A percentile compares a stretch with the other conserved stretches of the same genome.
Conservation (phyloP, 148 eudicot genomes). For the Amaranthus cruentus region DNA sequence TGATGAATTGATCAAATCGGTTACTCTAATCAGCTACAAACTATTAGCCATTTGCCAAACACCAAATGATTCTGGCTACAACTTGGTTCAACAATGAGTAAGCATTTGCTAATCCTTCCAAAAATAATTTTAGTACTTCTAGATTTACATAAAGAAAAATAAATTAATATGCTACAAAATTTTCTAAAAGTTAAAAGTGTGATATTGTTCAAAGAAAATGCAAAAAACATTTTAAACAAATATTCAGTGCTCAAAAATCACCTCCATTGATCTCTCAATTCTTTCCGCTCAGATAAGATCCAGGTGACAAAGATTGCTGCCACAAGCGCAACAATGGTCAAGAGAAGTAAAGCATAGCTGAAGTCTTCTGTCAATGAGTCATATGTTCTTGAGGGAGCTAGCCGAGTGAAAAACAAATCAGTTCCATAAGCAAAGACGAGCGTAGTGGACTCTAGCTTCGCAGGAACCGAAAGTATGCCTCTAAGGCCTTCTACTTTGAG, state of each 20-base stretch:
- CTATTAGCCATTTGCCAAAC: too few relatives aligned
- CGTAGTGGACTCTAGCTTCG: slow-evolving; percentile 94
- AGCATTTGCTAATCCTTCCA: too few relatives aligned
- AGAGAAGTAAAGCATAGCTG: slow-evolving; percentile 85
- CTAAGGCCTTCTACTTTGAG: slow-evolving; percentile 92
- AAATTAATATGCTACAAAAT: slow-evolving; percentile 26
- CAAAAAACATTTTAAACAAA: background rate
- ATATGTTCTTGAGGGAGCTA: slow-evolving; percentile 88
- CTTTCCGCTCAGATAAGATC: slow-evolving; percentile 89
- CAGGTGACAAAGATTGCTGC: slow-evolving; percentile 82
- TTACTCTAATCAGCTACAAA: slow-evolving; percentile 34
- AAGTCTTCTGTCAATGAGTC: slow-evolving; percentile 96
- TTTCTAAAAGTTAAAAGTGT: slow-evolving; percentile 28
- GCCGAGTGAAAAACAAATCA: slow-evolving; percentile 78
- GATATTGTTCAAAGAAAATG: slow-evolving; percentile 5
- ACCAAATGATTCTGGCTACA: too few relatives aligned
- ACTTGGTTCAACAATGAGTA: too few relatives aligned
- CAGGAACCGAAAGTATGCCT: slow-evolving; percentile 72
- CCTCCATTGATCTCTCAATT: slow-evolving; percentile 94
- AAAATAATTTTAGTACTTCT: slow-evolving; percentile 7
- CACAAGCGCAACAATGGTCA: slow-evolving; percentile 78
- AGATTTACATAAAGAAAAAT: slow-evolving; percentile 21
- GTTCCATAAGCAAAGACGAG: slow-evolving; percentile 82
- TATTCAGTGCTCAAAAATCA: slow-evolving; percentile 23
- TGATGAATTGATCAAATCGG: too few relatives aligned